Conservation (phyloP, 305 asterid species). For the Solanum hybrid region DNA sequence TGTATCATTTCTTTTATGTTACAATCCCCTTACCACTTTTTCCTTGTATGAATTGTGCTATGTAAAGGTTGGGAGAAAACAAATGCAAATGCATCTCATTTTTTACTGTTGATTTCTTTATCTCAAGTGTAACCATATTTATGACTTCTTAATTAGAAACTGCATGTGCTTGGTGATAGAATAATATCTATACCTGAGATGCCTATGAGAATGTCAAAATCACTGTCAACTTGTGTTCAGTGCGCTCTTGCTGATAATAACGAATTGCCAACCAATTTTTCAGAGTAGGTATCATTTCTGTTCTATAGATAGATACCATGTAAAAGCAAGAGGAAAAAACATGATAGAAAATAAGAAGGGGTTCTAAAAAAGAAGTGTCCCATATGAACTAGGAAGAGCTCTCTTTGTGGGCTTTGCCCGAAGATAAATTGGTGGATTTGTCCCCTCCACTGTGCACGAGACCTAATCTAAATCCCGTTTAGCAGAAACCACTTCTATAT, state of each 20-base stretch:
- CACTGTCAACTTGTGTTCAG: not conserved
- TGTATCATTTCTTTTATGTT: not conserved
- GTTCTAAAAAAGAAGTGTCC: not conserved
- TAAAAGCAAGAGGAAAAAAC: not conserved
- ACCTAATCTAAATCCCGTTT: not conserved
- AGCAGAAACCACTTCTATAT: not conserved
- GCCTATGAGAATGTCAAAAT: not conserved
- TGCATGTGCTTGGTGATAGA: not conserved
- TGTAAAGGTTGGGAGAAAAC: not conserved
- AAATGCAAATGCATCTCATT: conserved; percentile 2
- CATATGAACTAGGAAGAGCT: not conserved
- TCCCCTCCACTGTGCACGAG: not conserved
- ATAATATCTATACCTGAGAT: not conserved
- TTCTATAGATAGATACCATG: not conserved
- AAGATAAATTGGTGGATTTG: not conserved
- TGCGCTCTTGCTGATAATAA: conserved; percentile 18
- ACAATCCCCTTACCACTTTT: not conserved
- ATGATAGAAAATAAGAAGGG: not conserved
- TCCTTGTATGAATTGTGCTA: not conserved
- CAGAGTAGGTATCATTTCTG: conserved; percentile 11
- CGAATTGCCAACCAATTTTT: conserved; percentile 30
- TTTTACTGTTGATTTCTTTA: not conserved
- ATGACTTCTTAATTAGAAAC: not conserved
- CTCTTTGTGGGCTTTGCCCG: not conserved
- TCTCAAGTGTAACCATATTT: not conserved